Conservation (phyloP, 106 monocot genomes). For the Posidonia australis region DNA sequence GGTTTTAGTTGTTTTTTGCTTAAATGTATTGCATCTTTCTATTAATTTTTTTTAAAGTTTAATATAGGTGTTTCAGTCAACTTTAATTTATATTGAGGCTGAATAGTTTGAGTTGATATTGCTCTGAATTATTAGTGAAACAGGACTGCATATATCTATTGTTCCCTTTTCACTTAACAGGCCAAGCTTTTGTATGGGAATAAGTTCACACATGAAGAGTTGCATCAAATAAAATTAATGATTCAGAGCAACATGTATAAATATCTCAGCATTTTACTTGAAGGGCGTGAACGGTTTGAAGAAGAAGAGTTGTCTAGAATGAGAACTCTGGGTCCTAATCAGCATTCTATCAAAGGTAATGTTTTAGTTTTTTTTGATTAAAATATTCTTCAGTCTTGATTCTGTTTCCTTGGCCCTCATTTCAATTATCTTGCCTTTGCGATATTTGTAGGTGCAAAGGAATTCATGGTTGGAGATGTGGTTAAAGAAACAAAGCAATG, state of each 20-base stretch:
- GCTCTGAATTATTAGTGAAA: too few species aligned
- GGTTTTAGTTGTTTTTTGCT: too few species aligned
- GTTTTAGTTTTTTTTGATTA: background rate
- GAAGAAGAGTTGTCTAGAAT: constrained; percentile 55
- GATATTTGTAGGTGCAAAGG: constrained; percentile 14
- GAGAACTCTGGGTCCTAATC: constrained; percentile 2
- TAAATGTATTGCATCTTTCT: too few species aligned
- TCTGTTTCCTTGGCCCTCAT: background rate
- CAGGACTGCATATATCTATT: too few species aligned
- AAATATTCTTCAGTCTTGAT: background rate
- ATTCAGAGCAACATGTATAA: constrained; percentile 98
- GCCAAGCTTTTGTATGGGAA: constrained; percentile 79
- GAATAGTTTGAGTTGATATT: too few species aligned
- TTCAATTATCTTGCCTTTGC: too few species aligned
- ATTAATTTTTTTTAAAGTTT: too few species aligned
- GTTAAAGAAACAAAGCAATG: constrained; percentile 19
- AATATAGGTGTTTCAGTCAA: too few species aligned
- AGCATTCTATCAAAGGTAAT: background rate
- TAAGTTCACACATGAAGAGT: constrained; percentile 64
- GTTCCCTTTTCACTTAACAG: constrained; percentile 22
- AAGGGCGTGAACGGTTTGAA: constrained; percentile 91
- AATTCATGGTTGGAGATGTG: constrained; percentile 6
- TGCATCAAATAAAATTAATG: constrained; percentile 69
- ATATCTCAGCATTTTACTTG: constrained; percentile 84
- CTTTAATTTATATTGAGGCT: too few species aligned